These are phyloP conservation scores for Citrus glauca DNA, from an alignment of 345 rosid genomes.

Conservation along the genomic window DNA sequence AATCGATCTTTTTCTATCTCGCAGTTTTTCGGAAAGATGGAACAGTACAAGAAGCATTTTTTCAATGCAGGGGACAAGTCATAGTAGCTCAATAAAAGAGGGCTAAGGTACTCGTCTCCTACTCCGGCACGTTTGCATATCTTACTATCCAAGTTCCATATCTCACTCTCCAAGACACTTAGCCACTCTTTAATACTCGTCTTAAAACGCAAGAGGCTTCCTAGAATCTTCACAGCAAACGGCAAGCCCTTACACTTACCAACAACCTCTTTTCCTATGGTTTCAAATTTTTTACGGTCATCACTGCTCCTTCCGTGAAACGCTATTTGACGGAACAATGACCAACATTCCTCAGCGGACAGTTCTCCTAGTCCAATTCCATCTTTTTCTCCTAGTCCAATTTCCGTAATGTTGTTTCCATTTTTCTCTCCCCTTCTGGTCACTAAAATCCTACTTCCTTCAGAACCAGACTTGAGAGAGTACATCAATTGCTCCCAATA, in stretches of 20 bases:
- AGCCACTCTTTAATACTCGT: not conserved
- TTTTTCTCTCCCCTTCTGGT: not conserved
- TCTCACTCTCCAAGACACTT: not conserved
- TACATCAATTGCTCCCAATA: not conserved
- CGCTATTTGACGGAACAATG: not conserved
- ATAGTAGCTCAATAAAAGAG: not conserved
- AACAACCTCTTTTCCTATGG: not conserved
- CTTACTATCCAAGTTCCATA: not conserved
- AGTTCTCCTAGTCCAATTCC: not conserved
- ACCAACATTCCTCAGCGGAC: not conserved
- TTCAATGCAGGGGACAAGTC: not conserved
- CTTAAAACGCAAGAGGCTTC: not conserved
- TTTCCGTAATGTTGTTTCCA: not conserved
- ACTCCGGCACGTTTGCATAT: too few relatives aligned
- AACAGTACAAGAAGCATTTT: conserved; percentile 13
- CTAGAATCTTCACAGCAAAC: not conserved
- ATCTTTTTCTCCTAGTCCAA: not conserved
- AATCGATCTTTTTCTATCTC: not conserved
- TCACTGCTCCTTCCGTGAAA: not conserved
- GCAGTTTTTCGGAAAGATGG: conserved; percentile 14
- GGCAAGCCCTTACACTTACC: not conserved
- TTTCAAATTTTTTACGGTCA: not conserved
- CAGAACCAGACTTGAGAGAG: not conserved
- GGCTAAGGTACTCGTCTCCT: not conserved
- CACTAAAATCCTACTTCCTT: not conserved